Base-by-base conservation (phyloP, 768 basidiomycete genomes). In the Mycena metata region DNA sequence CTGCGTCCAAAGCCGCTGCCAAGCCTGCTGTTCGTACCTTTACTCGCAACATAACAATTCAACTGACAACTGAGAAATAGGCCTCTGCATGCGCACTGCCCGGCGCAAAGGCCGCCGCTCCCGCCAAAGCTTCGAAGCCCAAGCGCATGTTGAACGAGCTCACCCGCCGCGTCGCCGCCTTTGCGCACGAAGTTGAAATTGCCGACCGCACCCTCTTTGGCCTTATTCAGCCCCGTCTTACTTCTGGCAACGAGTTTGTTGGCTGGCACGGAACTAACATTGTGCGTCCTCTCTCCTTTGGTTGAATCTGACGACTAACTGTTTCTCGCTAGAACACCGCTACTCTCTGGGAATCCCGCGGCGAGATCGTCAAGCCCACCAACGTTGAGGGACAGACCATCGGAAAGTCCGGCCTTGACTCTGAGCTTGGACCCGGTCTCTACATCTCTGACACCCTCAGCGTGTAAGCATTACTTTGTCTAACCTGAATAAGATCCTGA, bases 211-310 rank as follows among this genome's bases (percentile, higher is more conserved):
- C 54, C n/a, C 21, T 39, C 41, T 57, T 57, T 13, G 55, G 55
- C 41, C 58, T 60, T 13, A 49, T 49, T 17, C 45, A 36, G 15
- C 45, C 58, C 21, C 58, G 46, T 47, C 58, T 60, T 17, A 23
- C 58, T 33, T 7, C 33, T 21, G 58, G 58, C n/a, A 60, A 60
- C 13, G 58, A 60, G 21, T 60, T 60, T 30, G 33, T 60, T 26
- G 58, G 58, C 30, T 60, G 58, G 58, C 58, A 60, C 13, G 58
- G 58, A 36, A 60, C 60, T 6, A 60, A 60, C 23, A 47, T 39
- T 36, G 60, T 50, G 12, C 26, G 42, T 6, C 5, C 46, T 50
- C 17, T n/a, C 16, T 39, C 6, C 9, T 50, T 30, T 15, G 30
- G 6, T 47, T 23, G 8, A 19, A 47, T 21, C 9, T 21, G 2